Evolutionary conservation across 345 rosid genomes (phyloP), one percentile per base, ranked within the genome.

Genomic region (Eucalyptus marginata): DNA sequence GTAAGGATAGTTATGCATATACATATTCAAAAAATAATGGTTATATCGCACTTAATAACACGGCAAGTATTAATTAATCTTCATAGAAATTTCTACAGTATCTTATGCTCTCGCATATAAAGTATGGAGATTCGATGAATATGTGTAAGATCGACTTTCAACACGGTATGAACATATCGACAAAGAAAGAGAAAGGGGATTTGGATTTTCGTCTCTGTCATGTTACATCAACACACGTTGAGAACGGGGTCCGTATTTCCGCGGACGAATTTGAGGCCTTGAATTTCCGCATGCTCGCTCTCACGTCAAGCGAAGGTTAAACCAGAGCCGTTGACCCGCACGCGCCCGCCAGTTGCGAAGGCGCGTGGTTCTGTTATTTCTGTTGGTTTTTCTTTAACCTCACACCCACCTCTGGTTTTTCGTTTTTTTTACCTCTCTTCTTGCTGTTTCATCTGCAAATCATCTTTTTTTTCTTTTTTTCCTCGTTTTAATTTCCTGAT

Each of bases 301-400:
- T 40, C 3, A 22, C 47, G 47, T 76, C 27, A 4, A 56, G 50
- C 29, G 47, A 49, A 11, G 47, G 87, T 24, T 16, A 58, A 86
- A 87, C n/a, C 5, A 2, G 43, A 50, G 66, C 89, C 58, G 56
- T 25, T 68, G 40, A 15, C 44, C 18, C 0, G 22, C 44, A 12
- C 49, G 86, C 43, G 86, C 86, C 50, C 47, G 40, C 81, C 88
- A 17, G 25, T 62, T 25, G 6, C 24, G 81, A 51, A 27, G 46
- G 89, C 89, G 86, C 62, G 89, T 80, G 86, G 86, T 80, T 88
- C 86, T 52, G 89, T 88, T 52, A 80, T 76, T 88, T 79, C 86
- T 9, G 89, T 88, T 88, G 54, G 20, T 3, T 54, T 54, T 50
- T 51, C 12, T 8, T 46, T 4, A 11, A 40, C 20, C 29, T 8